Base-by-base conservation (phyloP, 2,329 filamentous ascomycete genomes). In the Rhynchosporium graminicola region DNA sequence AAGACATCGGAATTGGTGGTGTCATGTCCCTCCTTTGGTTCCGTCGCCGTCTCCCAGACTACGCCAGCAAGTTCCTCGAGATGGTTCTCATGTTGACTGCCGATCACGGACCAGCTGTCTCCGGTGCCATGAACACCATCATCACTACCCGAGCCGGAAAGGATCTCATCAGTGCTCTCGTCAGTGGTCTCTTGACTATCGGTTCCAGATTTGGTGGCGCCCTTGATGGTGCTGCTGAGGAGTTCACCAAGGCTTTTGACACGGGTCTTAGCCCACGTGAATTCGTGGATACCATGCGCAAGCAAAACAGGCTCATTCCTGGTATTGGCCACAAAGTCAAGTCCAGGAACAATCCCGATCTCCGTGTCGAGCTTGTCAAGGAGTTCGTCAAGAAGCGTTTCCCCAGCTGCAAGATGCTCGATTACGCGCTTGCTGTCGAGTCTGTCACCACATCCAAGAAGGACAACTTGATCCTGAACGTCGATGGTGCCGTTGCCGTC, bases 1-100 rank as follows among this genome's bases (percentile, higher is more conserved):
- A 99, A 84, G 93, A 98, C 73, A 98, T 99, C 74, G 95, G 95
- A 73, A 98, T 99, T 73, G 95, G 95, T 78, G 95, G 95, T 89
- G 95, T 99, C 82, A 99, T 99, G 95, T 97, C 95, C 65, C 87
- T 99, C 63, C 85, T 99, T 73, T 99, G 95, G 95, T 99, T 99
- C 92, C 94, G 95, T 76, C 93, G 95, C 80, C 91, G 95, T 76
- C 90, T 99, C 67, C 95, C 95, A 68, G 83, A 89, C 76, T 98
- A 97, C 78, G 95, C 95, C 75, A 96, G 92, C 85, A 96, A 96
- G 82, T 99, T 99, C 86, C 82, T 99, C 72, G 95, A 99, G 85
- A 99, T 99, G 95, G 95, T 99, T 70, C 94, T 99, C 78, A 99
- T 99, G 95, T 87, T 99, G 76, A 99, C 95, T 76, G 95, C 95